Evolutionary conservation across 169 alveolate genomes (phyloP), one percentile per base, ranked within the genome.

Genomic region (Plasmodium vivax): DNA sequence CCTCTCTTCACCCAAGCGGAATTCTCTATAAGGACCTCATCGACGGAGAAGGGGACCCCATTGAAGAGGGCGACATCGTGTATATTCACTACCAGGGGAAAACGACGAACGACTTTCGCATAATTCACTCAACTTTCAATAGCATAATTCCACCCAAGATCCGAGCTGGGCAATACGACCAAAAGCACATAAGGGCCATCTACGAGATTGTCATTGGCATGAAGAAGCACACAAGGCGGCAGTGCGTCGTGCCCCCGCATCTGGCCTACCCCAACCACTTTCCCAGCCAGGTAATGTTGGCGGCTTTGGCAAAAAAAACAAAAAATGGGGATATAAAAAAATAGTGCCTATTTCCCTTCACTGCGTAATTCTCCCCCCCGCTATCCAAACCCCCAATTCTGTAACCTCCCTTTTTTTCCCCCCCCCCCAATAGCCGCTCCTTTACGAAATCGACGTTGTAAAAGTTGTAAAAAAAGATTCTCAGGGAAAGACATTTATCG

Each of bases 1-100:
- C 32, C 32, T 54, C 32, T 27, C 51, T 84, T 84, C 41, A 1
- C 12, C 34, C 8, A 79, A 90, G 94, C 73, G 94, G 94, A 56
- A 90, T 90, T 62, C 58, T 90, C 12, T 90, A 90, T 74, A 90
- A 81, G 32, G 94, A 90, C 51, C 27, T 90, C 30, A 62, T 90
- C 3, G 94, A 90, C n/a, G 94, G 94, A 23, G 94, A 80, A 34
- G 87, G 85, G 23, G 82, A 79, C 34, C n/a, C 90, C n/a, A 56
- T 90, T n/a, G 94, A 90, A 90, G 90, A 90, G 51, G 94, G 94
- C 9, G 94, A 90, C 19, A 79, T 32, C 14, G 94, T 90, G 23
- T 90, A 90, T 80, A 90, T 90, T 30, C 94, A 90, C 74, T 90
- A 90, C 83, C 94, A 90, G 82, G 94, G 94, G 14, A 90, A 90